These are phyloP conservation scores for Trypanosoma vivax DNA, from an alignment of 208 protist genomes.

Conservation along the genomic window DNA sequence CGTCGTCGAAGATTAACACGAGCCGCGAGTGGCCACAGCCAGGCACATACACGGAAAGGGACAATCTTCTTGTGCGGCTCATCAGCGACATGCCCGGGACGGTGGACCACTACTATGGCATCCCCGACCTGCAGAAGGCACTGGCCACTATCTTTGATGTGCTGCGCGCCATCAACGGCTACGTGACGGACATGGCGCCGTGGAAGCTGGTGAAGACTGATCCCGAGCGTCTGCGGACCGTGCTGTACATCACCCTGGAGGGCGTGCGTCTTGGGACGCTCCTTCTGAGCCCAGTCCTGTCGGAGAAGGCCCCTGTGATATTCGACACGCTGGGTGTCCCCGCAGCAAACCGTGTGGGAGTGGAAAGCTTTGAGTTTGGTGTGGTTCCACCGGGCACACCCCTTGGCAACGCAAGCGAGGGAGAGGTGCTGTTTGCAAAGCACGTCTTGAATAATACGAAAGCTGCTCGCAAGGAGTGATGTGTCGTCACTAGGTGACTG, in stretches of 20 bases:
- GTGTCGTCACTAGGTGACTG: too few relatives aligned
- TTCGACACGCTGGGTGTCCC: slow-evolving; percentile 85
- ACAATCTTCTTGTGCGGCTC: slow-evolving; percentile 47
- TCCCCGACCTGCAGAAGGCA: slow-evolving; percentile 83
- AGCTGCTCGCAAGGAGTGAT: slow-evolving; percentile 4
- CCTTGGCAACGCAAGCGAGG: slow-evolving; percentile 37
- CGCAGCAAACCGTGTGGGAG: slow-evolving; percentile 28
- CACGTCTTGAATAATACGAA: slow-evolving; percentile 22
- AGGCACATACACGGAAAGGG: slow-evolving; percentile 51
- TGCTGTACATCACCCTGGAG: slow-evolving; percentile 90
- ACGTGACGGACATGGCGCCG: slow-evolving; percentile 86
- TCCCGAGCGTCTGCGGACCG: slow-evolving; percentile 55
- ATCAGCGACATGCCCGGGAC: slow-evolving; percentile 58
- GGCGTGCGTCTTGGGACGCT: slow-evolving; percentile 67
- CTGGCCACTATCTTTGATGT: slow-evolving; percentile 86
- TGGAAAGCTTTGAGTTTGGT: slow-evolving; percentile 59
- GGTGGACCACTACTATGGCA: slow-evolving; percentile 75
- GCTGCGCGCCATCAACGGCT: slow-evolving; percentile 81
- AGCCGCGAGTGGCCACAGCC: slow-evolving; percentile 60
- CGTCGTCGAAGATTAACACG: slow-evolving; percentile 78
- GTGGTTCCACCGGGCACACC: slow-evolving; percentile 48
- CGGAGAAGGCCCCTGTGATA: slow-evolving; percentile 65
- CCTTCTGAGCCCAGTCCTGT: slow-evolving; percentile 83
- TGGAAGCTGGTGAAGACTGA: slow-evolving; percentile 90
- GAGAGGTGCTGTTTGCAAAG: slow-evolving; percentile 74